Percentiles rank a stretch among this genome's conserved stretches.
phyloP scores from a whole-genome alignment of 441 rosid genomes.

The Jatropha podagrica region DNA sequence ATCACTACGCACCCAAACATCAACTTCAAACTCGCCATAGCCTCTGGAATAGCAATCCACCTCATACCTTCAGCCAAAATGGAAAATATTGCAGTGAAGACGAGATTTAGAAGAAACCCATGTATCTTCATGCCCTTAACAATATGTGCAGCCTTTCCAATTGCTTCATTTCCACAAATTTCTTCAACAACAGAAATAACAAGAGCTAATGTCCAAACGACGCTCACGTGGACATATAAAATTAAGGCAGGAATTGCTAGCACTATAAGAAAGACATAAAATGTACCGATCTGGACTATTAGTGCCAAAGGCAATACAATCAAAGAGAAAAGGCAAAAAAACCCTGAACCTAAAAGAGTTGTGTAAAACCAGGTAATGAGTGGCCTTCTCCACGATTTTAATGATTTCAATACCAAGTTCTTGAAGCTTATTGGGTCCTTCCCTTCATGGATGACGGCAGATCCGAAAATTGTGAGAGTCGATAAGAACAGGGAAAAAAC shows the following conservation, averaged over 20 bases:
- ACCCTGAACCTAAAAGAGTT: conserved; percentile 31
- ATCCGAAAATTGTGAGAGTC: conserved; percentile 29
- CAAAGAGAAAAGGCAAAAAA: conserved; percentile 19
- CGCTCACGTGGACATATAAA: conserved; percentile 30
- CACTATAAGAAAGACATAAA: neutral
- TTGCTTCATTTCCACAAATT: conserved; percentile 42
- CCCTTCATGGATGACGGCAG: conserved; percentile 30
- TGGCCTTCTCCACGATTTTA: conserved; percentile 35
- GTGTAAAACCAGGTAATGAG: conserved; percentile 40
- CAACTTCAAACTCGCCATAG: conserved; percentile 2
- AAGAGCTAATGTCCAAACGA: conserved; percentile 44
- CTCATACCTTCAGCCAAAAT: conserved; percentile 17
- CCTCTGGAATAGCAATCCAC: neutral
- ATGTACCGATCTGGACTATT: conserved; percentile 10
- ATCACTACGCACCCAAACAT: conserved; percentile 25
- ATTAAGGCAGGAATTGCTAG: conserved; percentile 20
- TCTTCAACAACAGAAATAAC: conserved; percentile 52
- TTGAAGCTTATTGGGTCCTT: conserved; percentile 22
- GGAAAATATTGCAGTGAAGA: conserved; percentile 13
- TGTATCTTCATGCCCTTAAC: conserved; percentile 42
- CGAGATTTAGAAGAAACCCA: conserved; percentile 44
- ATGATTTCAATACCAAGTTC: conserved; percentile 23
- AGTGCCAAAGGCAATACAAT: conserved; percentile 23
- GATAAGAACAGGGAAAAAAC: conserved; percentile 25
- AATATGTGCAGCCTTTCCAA: conserved; percentile 52